Conservation (phyloP, 176 grass and related monocot species). For the Triticum dicoccoides region DNA sequence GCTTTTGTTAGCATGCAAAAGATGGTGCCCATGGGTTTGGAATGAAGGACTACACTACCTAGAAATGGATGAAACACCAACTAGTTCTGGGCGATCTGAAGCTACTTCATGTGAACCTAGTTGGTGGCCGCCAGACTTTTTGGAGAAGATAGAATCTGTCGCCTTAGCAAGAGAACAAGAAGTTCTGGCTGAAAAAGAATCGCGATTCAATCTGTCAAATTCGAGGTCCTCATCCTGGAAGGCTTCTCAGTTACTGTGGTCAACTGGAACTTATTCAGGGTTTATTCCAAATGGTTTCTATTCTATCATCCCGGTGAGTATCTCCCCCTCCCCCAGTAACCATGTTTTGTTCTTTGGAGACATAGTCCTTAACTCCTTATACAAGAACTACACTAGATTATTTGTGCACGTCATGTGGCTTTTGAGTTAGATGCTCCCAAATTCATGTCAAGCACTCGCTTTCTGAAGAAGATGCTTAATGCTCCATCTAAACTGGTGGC, state of each 20-base stretch:
- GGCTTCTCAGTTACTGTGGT: conserved; percentile 93
- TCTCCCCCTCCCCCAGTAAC: background rate
- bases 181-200: conserved; percentile 53
- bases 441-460: background rate
- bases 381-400: background rate
- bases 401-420: background rate
- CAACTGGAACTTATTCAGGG: conserved; percentile 74
- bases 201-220: conserved; percentile 12
- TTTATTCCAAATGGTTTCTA: conserved; percentile 96
- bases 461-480: background rate
- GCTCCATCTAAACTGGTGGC: background rate
- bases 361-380: background rate
- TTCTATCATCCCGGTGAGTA: conserved; percentile 91
- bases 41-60: conserved; percentile 33
- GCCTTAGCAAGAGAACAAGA: conserved; percentile 64
- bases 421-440: conserved; percentile 13
- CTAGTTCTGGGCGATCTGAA: conserved; percentile 62
- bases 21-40: conserved; percentile 7
- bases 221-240: conserved; percentile 52
- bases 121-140: conserved; percentile 79
- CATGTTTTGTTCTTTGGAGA: background rate
- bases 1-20: conserved; percentile 31
- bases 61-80: conserved; percentile 70
- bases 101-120: conserved; percentile 50
- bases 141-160: conserved; percentile 80